Conservation (phyloP, 768 basidiomycete genomes). For the Kwoniella bestiolae region DNA sequence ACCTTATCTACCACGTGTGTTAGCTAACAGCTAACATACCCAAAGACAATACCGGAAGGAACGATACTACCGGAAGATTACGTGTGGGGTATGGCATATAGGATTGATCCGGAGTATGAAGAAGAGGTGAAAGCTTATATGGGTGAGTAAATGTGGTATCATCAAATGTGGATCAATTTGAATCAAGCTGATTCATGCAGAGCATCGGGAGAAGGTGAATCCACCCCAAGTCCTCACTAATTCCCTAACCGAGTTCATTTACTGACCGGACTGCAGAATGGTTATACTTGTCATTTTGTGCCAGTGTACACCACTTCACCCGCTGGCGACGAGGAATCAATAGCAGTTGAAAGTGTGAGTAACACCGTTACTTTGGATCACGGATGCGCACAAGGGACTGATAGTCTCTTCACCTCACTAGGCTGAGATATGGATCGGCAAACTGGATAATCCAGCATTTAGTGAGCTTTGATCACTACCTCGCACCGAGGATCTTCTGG, state of each 20-base stretch:
- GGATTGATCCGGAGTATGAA: conserved; percentile 77
- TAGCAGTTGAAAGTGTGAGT: conserved; percentile 59
- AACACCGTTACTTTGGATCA: too few species aligned
- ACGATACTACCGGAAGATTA: conserved; percentile 60
- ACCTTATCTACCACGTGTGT: conserved; percentile 59
- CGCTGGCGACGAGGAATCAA: conserved; percentile 63
- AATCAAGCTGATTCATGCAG: conserved; percentile 1
- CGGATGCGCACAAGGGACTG: too few species aligned
- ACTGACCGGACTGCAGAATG: conserved; percentile 66
- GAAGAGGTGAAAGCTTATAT: conserved; percentile 80
- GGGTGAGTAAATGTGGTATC: too few species aligned
- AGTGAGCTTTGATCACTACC: conserved; percentile 51
- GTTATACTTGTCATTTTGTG: conserved; percentile 80
- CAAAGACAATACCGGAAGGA: not conserved
- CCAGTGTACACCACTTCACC: conserved; percentile 69
- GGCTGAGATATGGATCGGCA: conserved; percentile 77
- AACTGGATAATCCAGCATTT: conserved; percentile 85
- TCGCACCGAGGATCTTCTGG: not conserved
- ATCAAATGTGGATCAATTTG: too few species aligned
- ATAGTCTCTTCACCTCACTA: conserved; percentile 6
- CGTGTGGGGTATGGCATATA: conserved; percentile 90
- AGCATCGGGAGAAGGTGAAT: conserved; percentile 18
- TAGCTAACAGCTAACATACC: not conserved
- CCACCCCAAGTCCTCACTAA: not conserved
- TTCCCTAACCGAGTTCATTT: conserved; percentile 8